phyloP scores from a whole-genome alignment of 1,284 basidiomycete genomes.

The Lentinus polychrous region DNA sequence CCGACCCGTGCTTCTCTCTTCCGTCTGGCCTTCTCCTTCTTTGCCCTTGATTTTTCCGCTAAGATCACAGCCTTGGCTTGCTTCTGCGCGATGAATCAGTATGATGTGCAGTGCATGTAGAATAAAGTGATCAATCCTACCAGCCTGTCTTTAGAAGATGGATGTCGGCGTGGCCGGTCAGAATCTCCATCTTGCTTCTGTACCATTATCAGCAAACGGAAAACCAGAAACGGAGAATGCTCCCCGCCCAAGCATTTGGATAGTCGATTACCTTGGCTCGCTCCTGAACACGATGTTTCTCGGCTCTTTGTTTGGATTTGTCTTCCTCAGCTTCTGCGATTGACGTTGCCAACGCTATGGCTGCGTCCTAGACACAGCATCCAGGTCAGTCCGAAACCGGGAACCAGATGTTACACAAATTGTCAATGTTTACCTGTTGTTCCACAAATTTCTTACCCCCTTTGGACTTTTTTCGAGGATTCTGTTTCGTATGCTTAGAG shows the following conservation, averaged over 20 bases:
- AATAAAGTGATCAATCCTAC: slow-evolving; percentile 12
- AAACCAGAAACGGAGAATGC: background rate
- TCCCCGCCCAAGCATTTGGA: background rate
- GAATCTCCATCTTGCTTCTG: slow-evolving; percentile 8
- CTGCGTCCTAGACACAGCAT: slow-evolving; percentile 17
- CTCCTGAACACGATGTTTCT: slow-evolving; percentile 13
- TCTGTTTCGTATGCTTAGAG: no score
- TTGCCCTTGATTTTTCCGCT: slow-evolving; percentile 20
- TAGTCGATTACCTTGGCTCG: slow-evolving; percentile 12
- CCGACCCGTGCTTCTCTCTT: slow-evolving; percentile 17
- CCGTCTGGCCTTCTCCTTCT: slow-evolving; percentile 23
- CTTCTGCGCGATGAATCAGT: slow-evolving; percentile 14
- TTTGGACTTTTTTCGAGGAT: no score
- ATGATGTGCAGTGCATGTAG: background rate
- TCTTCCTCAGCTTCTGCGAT: slow-evolving; percentile 20
- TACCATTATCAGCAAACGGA: background rate
- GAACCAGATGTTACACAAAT: background rate
- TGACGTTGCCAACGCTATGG: slow-evolving; percentile 19
- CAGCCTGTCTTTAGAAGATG: slow-evolving; percentile 17
- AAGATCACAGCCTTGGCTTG: slow-evolving; percentile 21
- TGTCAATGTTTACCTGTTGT: slow-evolving; percentile 13
- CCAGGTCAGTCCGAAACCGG: background rate
- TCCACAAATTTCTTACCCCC: slow-evolving; percentile 17
- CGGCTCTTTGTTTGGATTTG: slow-evolving; percentile 17
- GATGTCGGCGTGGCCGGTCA: slow-evolving; percentile 5